phyloP scores from a whole-genome alignment of 2,329 filamentous ascomycete species.

The Botrytis fabae region DNA sequence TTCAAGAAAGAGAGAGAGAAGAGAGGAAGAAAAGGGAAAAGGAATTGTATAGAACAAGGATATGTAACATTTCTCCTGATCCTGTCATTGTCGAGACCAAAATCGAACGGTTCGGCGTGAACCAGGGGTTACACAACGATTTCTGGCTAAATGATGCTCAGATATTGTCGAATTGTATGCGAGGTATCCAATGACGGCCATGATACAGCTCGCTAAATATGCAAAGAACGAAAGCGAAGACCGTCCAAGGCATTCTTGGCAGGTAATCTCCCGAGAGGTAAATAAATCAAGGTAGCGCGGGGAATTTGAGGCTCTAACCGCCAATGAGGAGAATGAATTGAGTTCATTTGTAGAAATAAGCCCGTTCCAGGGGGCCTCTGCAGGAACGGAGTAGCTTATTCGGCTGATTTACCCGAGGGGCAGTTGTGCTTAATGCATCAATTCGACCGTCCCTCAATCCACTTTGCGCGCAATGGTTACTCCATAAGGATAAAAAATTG shows the following conservation, averaged over 20 bases:
- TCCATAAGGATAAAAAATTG: not conserved
- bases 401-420: not conserved
- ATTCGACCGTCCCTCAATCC: not conserved
- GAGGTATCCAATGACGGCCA: not conserved
- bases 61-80: not conserved
- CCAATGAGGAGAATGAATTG: not conserved
- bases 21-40: conserved; percentile 25
- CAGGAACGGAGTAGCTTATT: not conserved
- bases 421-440: not conserved
- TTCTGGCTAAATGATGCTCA: not conserved
- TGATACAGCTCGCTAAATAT: conserved; percentile 5
- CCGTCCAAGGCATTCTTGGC: not conserved
- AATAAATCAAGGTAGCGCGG: not conserved
- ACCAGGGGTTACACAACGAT: not conserved
- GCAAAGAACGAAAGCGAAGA: conserved; percentile 2
- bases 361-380: not conserved
- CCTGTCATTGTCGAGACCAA: not conserved
- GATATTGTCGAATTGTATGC: not conserved
- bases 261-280: conserved; percentile 9
- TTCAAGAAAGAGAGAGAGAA: conserved; percentile 24
- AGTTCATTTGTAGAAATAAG: not conserved
- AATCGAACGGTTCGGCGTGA: conserved; percentile 1
- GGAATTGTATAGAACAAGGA: not conserved
- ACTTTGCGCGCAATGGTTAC: not conserved
- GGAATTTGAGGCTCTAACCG: not conserved